Evolutionary conservation across 2,329 filamentous ascomycete species (phyloP), one percentile per base, ranked within the genome.

Genomic region (Nemania sp.): DNA sequence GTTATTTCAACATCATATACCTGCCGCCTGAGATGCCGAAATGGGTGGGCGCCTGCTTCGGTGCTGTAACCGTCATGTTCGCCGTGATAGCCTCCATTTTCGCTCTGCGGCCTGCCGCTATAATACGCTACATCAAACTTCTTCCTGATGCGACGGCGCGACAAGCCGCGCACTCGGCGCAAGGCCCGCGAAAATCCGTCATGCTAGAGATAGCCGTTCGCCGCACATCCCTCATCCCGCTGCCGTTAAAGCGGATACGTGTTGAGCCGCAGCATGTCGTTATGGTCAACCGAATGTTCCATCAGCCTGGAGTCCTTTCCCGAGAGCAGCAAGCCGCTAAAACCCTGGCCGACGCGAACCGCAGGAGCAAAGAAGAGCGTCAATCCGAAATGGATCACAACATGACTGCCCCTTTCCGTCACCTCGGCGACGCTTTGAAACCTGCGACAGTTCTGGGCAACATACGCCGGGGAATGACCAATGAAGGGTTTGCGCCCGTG

Each of bases 21-120:
- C 72, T 79, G 6, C 77, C 82, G 12, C 70, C 78, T 12, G 80
- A 76, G 36, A 70, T 86, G 3, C 70, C 77, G 3, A 71, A 70
- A 63, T 88, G 81, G 80, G 78, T 87, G 15, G 76, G 81, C 33
- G 72, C 76, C 56, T 75, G 80, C 8, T 87, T 84, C 62, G 79
- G 76, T 34, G 75, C 77, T 36, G 76, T 86, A 39, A 85, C 83
- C 67, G 64, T 86, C 41, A 66, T 81, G 51, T 84, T 88, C 74
- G 80, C 76, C 48, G 74, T 72, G 33, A 77, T 87, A 68, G 86
- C 84, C 54, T 78, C 78, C 40, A 80, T 80, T 57, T 81, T 88
- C 61, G 67, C 86, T 37, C 66, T 80, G 51, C 80, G 82, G 64
- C 82, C 85, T 6, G 69, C 75, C 22, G 77, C 78, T 47, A 75